phyloP scores from a whole-genome alignment of 306 rosid species.

The Arachis hypogaea region DNA sequence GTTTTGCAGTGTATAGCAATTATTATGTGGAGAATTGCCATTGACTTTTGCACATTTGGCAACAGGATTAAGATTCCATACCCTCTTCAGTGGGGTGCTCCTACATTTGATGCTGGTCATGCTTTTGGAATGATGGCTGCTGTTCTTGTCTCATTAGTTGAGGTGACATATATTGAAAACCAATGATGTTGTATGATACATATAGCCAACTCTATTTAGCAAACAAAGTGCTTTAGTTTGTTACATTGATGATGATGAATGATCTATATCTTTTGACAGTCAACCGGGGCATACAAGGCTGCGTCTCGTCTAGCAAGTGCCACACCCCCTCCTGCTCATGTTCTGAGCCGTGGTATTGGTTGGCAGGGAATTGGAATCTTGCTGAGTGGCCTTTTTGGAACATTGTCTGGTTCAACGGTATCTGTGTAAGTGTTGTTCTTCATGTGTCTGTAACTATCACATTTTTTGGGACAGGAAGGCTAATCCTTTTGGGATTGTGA shows the following conservation, averaged over 20 bases:
- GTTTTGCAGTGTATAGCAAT: background rate
- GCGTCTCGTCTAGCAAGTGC: constrained; percentile 98
- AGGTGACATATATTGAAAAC: constrained; percentile 52
- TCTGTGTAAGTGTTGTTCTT: constrained; percentile 64
- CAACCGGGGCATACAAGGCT: constrained; percentile 95
- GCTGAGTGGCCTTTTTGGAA: constrained; percentile 88
- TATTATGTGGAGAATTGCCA: constrained; percentile 17
- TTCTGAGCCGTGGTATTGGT: constrained; percentile 95
- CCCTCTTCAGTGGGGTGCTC: constrained; percentile 99
- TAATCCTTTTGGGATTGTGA: constrained; percentile 31
- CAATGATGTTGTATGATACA: background rate
- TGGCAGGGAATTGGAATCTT: constrained; percentile 98
- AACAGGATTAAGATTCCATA: constrained; percentile 95
- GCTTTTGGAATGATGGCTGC: constrained; percentile 99
- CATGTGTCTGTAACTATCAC: constrained; percentile 11
- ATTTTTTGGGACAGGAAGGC: background rate
- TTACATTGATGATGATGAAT: background rate
- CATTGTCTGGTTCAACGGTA: constrained; percentile 81
- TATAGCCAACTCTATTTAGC: background rate
- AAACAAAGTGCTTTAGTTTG: background rate
- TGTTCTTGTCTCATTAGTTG: constrained; percentile 86
- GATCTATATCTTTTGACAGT: constrained; percentile 50
- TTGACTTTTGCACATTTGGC: constrained; percentile 35
- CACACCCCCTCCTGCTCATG: constrained; percentile 95
- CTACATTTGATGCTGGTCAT: constrained; percentile 94